Percentiles rank a stretch among this genome's conserved stretches.
Evolutionary conservation across 106 monocot species (phyloP).

Genomic region (Dendrobium huoshanense): DNA sequence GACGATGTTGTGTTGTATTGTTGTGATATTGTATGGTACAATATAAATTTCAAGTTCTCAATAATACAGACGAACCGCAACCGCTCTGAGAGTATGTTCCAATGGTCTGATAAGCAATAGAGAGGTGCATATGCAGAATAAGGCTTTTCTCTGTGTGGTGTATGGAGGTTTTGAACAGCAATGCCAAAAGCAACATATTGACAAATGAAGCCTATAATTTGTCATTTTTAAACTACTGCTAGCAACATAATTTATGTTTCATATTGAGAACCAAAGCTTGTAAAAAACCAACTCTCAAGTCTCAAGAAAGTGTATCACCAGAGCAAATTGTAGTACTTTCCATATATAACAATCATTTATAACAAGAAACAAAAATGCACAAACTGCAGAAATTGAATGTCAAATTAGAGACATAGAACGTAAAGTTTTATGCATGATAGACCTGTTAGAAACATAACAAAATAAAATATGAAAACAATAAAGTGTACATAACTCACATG

Average conservation of each 20-base stretch:
- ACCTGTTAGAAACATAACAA: neutral
- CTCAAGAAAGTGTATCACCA: neutral
- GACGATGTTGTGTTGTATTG: neutral
- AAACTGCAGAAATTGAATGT: neutral
- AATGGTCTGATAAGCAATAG: neutral
- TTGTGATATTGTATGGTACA: neutral
- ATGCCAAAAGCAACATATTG: neutral
- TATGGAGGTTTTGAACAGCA: neutral
- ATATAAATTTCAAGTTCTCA: neutral
- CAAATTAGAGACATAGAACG: neutral
- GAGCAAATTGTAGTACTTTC: neutral
- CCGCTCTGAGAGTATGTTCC: neutral
- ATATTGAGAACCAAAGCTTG: too few relatives aligned
- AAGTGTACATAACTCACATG: neutral
- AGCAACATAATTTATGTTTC: too few relatives aligned
- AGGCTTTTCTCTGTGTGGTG: neutral
- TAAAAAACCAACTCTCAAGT: neutral
- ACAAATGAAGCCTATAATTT: too few relatives aligned
- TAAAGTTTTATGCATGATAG: neutral
- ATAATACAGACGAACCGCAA: neutral
- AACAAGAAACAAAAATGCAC: neutral
- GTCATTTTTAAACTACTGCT: too few relatives aligned
- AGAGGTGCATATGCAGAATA: neutral
- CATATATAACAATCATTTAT: neutral
- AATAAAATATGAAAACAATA: neutral